Conservation (phyloP, 2,329 filamentous ascomycete genomes). For the Botryotinia globosa region DNA sequence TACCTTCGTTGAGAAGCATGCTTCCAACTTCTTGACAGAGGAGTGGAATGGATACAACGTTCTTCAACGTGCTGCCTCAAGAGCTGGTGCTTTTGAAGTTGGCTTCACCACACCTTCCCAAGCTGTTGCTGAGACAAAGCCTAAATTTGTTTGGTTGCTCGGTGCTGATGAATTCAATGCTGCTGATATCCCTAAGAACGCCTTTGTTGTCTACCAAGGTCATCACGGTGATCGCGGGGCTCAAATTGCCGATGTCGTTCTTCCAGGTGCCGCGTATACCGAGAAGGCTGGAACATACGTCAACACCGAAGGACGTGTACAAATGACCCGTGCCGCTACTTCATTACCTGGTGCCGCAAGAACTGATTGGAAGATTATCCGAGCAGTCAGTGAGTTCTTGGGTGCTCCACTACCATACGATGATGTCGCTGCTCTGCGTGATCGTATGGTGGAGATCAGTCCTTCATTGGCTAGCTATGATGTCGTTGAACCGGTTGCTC, state of each 20-base stretch:
- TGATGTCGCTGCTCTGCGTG: slow-evolving; percentile 81
- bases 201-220: slow-evolving; percentile 96
- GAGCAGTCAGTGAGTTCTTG: slow-evolving; percentile 87
- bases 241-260: slow-evolving; percentile 87
- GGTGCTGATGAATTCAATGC: slow-evolving; percentile 88
- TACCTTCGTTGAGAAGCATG: slow-evolving; percentile 88
- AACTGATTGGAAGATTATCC: slow-evolving; percentile 99
- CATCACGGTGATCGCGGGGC: slow-evolving; percentile 95
- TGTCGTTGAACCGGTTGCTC: slow-evolving; percentile 76
- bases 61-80: slow-evolving; percentile 87
- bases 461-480: slow-evolving; percentile 88
- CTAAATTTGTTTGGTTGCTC: slow-evolving; percentile 96
- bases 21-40: slow-evolving; percentile 77
- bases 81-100: slow-evolving; percentile 90
- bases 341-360: slow-evolving; percentile 84
- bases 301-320: slow-evolving; percentile 95
- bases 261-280: slow-evolving; percentile 93
- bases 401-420: slow-evolving; percentile 87
- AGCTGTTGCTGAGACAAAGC: slow-evolving; percentile 75
- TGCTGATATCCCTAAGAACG: slow-evolving; percentile 87
- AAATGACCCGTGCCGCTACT: slow-evolving; percentile 88
- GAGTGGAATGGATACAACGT: slow-evolving; percentile 99
- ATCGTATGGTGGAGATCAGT: slow-evolving; percentile 93
- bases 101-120: slow-evolving; percentile 87
- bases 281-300: slow-evolving; percentile 96